These are phyloP conservation scores for Onygenales sp. DNA, from an alignment of 2,329 filamentous ascomycete species.

Conservation along the genomic window DNA sequence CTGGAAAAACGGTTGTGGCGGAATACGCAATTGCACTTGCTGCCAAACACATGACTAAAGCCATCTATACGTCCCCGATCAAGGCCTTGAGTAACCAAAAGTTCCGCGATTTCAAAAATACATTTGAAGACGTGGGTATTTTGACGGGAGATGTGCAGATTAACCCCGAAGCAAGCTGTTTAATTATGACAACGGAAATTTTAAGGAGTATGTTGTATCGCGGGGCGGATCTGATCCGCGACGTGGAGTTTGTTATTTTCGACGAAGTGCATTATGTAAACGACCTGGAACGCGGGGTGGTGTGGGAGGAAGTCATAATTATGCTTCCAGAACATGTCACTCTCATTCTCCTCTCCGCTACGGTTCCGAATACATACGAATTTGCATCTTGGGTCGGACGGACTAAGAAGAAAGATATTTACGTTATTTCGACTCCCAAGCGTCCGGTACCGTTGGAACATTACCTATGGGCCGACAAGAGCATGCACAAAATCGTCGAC, in stretches of 20 bases:
- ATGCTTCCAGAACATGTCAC: slow-evolving; percentile 98
- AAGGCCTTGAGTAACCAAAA: slow-evolving; percentile 98
- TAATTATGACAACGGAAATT: slow-evolving; percentile 99
- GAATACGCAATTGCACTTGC: slow-evolving; percentile 96
- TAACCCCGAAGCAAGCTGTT: slow-evolving; percentile 89
- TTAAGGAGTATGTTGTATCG: slow-evolving; percentile 95
- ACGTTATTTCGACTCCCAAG: slow-evolving; percentile 96
- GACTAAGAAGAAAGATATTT: slow-evolving; percentile 98
- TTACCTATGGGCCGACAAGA: slow-evolving; percentile 90
- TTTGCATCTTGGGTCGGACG: slow-evolving; percentile 97
- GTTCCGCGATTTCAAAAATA: slow-evolving; percentile 84
- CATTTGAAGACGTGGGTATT: slow-evolving; percentile 93
- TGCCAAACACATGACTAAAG: slow-evolving; percentile 98
- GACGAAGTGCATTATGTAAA: slow-evolving; percentile 99
- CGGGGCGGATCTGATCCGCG: slow-evolving; percentile 87
- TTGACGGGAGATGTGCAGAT: slow-evolving; percentile 97
- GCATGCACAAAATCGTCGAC: slow-evolving; percentile 89
- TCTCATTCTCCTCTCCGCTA: slow-evolving; percentile 87
- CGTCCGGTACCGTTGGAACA: slow-evolving; percentile 91
- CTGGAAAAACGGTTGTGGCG: slow-evolving; percentile 94
- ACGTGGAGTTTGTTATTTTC: slow-evolving; percentile 98
- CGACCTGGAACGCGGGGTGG: slow-evolving; percentile 87
- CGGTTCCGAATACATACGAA: slow-evolving; percentile 93
- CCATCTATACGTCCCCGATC: slow-evolving; percentile 97
- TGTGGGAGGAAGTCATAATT: slow-evolving; percentile 99